Evolutionary conservation across 768 basidiomycete genomes (phyloP), one percentile per base, ranked within the genome.

Genomic region (Boletus reticulatus): DNA sequence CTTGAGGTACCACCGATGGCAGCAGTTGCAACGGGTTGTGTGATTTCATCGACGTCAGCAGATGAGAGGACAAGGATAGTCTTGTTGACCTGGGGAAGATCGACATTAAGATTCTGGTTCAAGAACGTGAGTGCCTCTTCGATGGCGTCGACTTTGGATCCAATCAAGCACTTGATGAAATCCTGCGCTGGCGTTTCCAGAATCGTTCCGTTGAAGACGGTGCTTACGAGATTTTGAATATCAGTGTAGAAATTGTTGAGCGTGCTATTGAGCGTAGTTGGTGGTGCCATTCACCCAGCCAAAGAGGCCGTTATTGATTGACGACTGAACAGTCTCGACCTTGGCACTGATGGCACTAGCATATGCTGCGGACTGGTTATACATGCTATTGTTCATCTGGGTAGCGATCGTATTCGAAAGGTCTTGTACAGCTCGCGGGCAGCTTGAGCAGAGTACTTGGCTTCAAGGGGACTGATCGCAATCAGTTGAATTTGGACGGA

Each of bases 241-340:
- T 93, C 94, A 52, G 77, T 77, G 73, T 98, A 98, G 71, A 99
- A 96, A 44, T 78, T 79, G 67, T 83, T 87, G 64, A 99, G 75
- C 4, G 96, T 97, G 62, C 77, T 75, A 71, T 99, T 99, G 50
- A 99, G 80, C 7, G 87, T 85, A 4, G 84, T n/a, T 85, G 1
- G 94, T 96, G 10, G 96, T 96, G 17, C 78, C 81, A 63, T 98
- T 94, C 47, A 98, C 87, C 95, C 95, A 98, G 11, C 94, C 94
- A 59, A 98, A 96, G 44, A 98, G 73, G 24, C 89, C 89, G 39
- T 92, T 75, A 68, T 98, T 92, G 71, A 98, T 83, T 7, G 84
- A 81, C 38, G 76, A 77, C 73, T 98, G 91, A 47, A 92, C 78
- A 36, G 62, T 62, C 47, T 83, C 80, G 20, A 98, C 84, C 31